Conservation (phyloP, 2,329 filamentous ascomycete genomes). For the Colletotrichum ledebouriae region DNA sequence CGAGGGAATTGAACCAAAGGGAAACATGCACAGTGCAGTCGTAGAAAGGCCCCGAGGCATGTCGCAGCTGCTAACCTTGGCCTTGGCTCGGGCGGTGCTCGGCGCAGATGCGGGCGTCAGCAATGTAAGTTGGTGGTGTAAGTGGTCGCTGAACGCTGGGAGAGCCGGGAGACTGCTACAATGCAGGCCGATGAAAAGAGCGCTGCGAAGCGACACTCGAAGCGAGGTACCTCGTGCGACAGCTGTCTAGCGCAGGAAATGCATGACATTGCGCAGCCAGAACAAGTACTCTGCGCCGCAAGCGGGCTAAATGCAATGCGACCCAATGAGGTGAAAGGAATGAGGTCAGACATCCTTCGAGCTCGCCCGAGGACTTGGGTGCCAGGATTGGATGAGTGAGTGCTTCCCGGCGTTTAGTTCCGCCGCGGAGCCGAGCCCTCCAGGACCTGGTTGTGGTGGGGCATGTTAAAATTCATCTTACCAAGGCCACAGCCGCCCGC, state of each 20-base stretch:
- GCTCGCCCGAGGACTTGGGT: neutral
- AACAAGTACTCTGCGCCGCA: conserved; percentile 37
- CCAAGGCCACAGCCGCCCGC: conserved; percentile 34
- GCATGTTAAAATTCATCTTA: conserved; percentile 43
- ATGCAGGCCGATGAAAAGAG: conserved; percentile 9
- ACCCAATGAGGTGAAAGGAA: conserved; percentile 32
- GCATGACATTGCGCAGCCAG: neutral
- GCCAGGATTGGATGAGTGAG: neutral
- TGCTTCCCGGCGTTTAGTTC: conserved; percentile 32
- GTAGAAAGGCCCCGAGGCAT: conserved; percentile 9
- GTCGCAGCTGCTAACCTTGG: conserved; percentile 25
- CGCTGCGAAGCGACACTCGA: neutral
- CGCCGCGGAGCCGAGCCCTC: conserved; percentile 29
- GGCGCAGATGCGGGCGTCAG: conserved; percentile 37
- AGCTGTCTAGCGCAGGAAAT: neutral
- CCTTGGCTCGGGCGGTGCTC: conserved; percentile 36
- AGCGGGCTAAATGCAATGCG: conserved; percentile 30
- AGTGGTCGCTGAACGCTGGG: conserved; percentile 3
- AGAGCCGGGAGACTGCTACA: neutral
- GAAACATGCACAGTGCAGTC: conserved; percentile 27
- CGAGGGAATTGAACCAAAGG: conserved; percentile 13
- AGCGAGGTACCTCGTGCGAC: neutral
- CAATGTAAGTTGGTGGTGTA: conserved; percentile 17
- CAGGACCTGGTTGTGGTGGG: conserved; percentile 31
- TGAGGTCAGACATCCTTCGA: conserved; percentile 34